Conservation (phyloP, 2,329 filamentous ascomycete species). For the Diplocarpon rosae region DNA sequence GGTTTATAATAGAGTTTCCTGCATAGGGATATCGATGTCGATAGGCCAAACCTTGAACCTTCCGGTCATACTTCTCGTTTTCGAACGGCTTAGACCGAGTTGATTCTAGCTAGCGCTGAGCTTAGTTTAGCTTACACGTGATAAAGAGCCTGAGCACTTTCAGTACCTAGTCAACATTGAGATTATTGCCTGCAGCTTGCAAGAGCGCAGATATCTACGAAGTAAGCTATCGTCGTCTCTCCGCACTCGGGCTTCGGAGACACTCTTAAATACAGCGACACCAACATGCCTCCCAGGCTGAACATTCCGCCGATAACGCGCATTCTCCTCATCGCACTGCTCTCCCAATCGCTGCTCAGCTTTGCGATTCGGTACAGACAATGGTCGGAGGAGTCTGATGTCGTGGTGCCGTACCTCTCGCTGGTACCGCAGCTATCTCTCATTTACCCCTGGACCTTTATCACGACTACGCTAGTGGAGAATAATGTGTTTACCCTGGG, state of each 20-base stretch:
- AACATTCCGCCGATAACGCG: constrained; percentile 91
- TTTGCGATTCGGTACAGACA: constrained; percentile 64
- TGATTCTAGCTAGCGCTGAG: too few relatives aligned
- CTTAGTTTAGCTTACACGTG: too few relatives aligned
- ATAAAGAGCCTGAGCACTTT: too few relatives aligned
- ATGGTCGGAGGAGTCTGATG: constrained; percentile 50
- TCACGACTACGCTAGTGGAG: constrained; percentile 81
- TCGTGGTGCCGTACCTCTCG: constrained; percentile 76
- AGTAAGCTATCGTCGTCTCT: too few relatives aligned
- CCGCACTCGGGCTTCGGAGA: background rate
- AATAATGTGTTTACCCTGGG: constrained; percentile 81
- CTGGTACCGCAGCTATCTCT: constrained; percentile 75
- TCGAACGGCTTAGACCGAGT: too few relatives aligned
- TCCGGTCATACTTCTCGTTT: too few relatives aligned
- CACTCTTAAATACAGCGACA: constrained; percentile 9
- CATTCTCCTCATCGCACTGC: constrained; percentile 61
- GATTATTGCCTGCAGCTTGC: too few relatives aligned
- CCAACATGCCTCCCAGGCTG: constrained; percentile 65
- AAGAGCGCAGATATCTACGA: too few relatives aligned
- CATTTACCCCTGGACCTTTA: constrained; percentile 85
- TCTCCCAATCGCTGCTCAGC: constrained; percentile 73
- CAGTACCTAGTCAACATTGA: too few relatives aligned
- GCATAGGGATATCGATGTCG: too few relatives aligned
- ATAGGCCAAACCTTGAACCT: too few relatives aligned
- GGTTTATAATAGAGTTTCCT: too few relatives aligned